Conservation (phyloP, 2,329 filamentous ascomycete genomes). For the Lasiodiplodia sp. region DNA sequence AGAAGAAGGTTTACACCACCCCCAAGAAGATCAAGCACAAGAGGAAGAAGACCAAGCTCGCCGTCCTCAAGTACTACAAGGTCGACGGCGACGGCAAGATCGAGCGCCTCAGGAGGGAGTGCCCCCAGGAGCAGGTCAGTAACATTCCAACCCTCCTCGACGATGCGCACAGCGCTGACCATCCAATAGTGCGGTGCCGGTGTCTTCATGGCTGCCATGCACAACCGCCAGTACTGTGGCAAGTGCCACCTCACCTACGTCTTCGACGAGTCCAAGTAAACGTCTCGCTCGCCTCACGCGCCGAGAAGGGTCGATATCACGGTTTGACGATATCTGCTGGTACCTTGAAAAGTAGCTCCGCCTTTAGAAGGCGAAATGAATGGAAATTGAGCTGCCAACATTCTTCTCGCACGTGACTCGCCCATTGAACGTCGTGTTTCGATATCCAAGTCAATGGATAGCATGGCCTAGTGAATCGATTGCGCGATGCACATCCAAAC, state of each 20-base stretch:
- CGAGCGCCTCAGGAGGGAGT: constrained; percentile 98
- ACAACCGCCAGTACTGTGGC: constrained; percentile 97
- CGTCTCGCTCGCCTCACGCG: neutral
- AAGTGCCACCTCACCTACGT: constrained; percentile 75
- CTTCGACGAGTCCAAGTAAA: constrained; percentile 70
- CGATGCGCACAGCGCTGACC: neutral
- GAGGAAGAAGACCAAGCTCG: constrained; percentile 99
- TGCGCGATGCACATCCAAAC: neutral
- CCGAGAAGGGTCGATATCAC: constrained; percentile 18
- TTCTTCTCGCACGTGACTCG: neutral
- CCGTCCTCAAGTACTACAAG: constrained; percentile 99
- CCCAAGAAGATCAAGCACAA: constrained; percentile 99
- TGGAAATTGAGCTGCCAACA: neutral
- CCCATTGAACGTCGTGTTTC: no score
- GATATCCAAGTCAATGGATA: neutral
- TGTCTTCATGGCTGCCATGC: constrained; percentile 99
- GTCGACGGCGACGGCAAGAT: constrained; percentile 99
- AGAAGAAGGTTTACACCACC: constrained; percentile 99
- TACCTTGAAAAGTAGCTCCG: constrained; percentile 17
- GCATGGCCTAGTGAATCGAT: neutral
- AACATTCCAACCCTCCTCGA: constrained; percentile 58
- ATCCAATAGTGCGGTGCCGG: constrained; percentile 86
- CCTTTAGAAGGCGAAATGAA: constrained; percentile 16
- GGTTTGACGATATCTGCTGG: constrained; percentile 25
- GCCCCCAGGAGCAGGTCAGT: constrained; percentile 78